Percentiles rank a stretch among this genome's conserved stretches.
Evolutionary conservation across 441 rosid species (phyloP).

Genomic region (Melastoma candidum): DNA sequence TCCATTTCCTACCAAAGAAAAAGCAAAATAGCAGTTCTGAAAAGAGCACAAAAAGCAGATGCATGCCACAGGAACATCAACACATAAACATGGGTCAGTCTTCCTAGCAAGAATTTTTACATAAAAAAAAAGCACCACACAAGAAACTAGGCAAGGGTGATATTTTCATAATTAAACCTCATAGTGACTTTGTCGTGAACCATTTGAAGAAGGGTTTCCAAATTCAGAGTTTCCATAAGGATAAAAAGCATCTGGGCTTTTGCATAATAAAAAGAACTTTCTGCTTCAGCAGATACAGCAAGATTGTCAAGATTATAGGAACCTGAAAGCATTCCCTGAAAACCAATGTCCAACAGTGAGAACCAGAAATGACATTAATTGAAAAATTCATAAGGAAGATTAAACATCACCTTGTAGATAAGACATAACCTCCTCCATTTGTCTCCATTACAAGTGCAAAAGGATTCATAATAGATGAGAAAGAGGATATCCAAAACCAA

Average conservation of each 20-base stretch:
- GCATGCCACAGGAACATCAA: no score
- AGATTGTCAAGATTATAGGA: constrained; percentile 56
- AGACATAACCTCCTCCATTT: constrained; percentile 68
- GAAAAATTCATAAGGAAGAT: constrained; percentile 16
- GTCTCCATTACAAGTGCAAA: constrained; percentile 67
- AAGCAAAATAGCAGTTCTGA: no score
- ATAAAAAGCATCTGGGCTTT: constrained; percentile 67
- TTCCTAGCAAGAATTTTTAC: no score
- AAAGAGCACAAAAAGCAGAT: no score
- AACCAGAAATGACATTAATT: constrained; percentile 7
- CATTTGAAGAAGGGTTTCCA: constrained; percentile 86
- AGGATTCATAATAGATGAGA: constrained; percentile 76
- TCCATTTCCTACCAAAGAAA: no score
- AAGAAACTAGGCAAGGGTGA: constrained; percentile 5
- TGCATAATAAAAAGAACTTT: constrained; percentile 49
- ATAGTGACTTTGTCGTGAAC: constrained; percentile 77
- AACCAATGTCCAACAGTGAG: constrained; percentile 21
- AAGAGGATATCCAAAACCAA: constrained; percentile 82
- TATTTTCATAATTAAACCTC: constrained; percentile 34
- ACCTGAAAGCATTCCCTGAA: constrained; percentile 68
- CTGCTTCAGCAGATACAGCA: constrained; percentile 69
- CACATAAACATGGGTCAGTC: no score
- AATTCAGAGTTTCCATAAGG: constrained; percentile 74
- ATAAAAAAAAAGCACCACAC: no score
- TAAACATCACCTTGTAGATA: constrained; percentile 57